phyloP scores from a whole-genome alignment of 2,329 filamentous ascomycete genomes.

The Tolypocladium amazonense region DNA sequence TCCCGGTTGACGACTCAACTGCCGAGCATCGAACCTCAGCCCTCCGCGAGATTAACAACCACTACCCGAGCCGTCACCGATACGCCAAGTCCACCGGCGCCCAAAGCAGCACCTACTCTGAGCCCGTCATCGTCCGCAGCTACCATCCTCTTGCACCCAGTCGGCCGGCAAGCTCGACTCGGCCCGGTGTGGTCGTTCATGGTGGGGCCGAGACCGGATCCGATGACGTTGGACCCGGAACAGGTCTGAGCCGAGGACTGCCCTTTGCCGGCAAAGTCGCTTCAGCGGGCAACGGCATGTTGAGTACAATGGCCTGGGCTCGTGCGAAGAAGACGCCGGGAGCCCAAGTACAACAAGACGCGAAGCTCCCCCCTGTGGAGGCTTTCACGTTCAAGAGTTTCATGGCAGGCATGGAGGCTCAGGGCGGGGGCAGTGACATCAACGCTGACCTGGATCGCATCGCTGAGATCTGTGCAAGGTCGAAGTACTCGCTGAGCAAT shows the following conservation, averaged over 20 bases:
- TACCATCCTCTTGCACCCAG: slow-evolving; percentile 39
- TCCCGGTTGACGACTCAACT: slow-evolving; percentile 45
- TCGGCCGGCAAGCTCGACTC: slow-evolving; percentile 19
- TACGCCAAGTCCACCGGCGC: slow-evolving; percentile 46
- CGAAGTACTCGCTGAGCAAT: slow-evolving; percentile 54
- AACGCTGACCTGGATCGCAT: slow-evolving; percentile 52
- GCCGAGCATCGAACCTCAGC: slow-evolving; percentile 48
- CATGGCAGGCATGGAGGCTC: slow-evolving; percentile 42
- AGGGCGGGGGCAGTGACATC: slow-evolving; percentile 34
- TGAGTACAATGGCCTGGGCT: slow-evolving; percentile 32
- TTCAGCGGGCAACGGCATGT: slow-evolving; percentile 25
- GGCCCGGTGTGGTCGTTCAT: slow-evolving; percentile 16
- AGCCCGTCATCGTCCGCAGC: slow-evolving; percentile 55
- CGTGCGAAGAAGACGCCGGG: slow-evolving; percentile 25
- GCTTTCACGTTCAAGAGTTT: slow-evolving; percentile 57
- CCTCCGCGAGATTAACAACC: slow-evolving; percentile 47
- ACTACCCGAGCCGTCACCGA: slow-evolving; percentile 44
- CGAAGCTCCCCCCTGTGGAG: slow-evolving; percentile 48
- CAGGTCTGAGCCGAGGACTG: slow-evolving; percentile 17
- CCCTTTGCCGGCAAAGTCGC: slow-evolving; percentile 21
- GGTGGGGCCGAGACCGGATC: slow-evolving; percentile 15
- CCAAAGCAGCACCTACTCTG: slow-evolving; percentile 48
- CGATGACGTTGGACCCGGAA: slow-evolving; percentile 16
- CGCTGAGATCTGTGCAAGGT: slow-evolving; percentile 56
- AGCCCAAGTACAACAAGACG: slow-evolving; percentile 17